Base-by-base conservation (phyloP, 73 alveolate genomes). In the Paramecium bursaria region DNA sequence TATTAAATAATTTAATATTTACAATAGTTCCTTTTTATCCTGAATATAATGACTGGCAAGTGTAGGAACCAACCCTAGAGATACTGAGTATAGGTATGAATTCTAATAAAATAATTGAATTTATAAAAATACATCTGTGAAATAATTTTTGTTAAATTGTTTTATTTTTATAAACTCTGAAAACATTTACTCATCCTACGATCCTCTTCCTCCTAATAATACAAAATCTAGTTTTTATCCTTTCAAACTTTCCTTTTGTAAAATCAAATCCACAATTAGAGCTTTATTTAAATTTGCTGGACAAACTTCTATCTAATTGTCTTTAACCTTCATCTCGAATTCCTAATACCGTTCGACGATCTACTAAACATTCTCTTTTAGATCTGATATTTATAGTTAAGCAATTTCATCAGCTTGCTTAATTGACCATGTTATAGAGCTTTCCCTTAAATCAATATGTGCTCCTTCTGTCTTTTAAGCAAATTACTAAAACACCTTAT, bases 271-370 rank as follows among this genome's bases (percentile, higher is more conserved):
- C 22, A 67, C 9, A 35, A 67, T 42, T 57, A 67, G 33, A 39
- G 60, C 82, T 67, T 67, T 67, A 42, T 67, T 67, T 17, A 67
- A 47, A 67, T 67, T 67, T 39, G 26, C 22, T 3, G 82, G 82
- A 39, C 33, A 25, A 10, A 67, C 82, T 3, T 67, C 82, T 3
- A 67, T 57, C 9, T 11, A 21, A 67, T 67, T 39, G 21, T 39
- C 33, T 42, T 47, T 47, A 10, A 35, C 46, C 3, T 39, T 19
- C 27, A 67, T 39, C 44, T 67, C 22, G 9, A 67, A 67, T 7
- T 19, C 9, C 0, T 29, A 57, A 44, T 67, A 67, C 44, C 82
- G 33, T 15, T 67, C 82, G 1, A 67, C 55, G 1, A 67, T 39
- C 2, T 15, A 39, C 44, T 67, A 67, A 3, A 67, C 55, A 67